Evolutionary conservation across 208 protist genomes (phyloP).

Genomic region (Trypanosoma avium): DNA sequence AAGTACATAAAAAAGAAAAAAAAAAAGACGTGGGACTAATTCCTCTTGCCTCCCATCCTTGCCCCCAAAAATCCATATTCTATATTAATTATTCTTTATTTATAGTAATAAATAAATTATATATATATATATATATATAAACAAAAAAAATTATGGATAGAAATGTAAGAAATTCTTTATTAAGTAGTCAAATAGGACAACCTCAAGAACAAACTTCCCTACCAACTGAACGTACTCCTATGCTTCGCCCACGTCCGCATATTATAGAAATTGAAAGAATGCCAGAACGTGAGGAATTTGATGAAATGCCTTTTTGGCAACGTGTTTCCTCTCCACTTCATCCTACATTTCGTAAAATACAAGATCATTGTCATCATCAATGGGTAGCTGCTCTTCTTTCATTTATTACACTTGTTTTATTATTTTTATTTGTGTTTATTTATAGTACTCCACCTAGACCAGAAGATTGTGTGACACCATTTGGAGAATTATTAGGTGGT

Average conservation of each 20-base stretch:
- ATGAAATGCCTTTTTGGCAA: conserved; percentile 32
- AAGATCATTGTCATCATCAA: conserved; percentile 72
- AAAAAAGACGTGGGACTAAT: no score
- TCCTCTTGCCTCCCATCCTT: no score
- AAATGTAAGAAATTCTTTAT: no score
- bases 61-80: no score
- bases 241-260: neutral
- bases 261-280: neutral
- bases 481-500: conserved; percentile 56
- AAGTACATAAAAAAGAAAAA: no score
- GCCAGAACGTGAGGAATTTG: neutral
- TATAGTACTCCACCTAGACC: conserved; percentile 28
- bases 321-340: conserved; percentile 43
- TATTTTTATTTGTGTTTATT: conserved; percentile 57
- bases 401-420: conserved; percentile 41
- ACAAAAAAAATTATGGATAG: no score
- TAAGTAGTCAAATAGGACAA: no score
- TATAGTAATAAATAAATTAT: no score
- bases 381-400: conserved; percentile 59
- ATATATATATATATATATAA: no score
- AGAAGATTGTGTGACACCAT: conserved; percentile 40
- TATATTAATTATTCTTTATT: no score
- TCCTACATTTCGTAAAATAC: conserved; percentile 32
- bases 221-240: conserved; percentile 8
- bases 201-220: no score